These are phyloP conservation scores for Thecaphora thlaspeos DNA, from an alignment of 1,284 basidiomycete genomes.

Conservation along the genomic window DNA sequence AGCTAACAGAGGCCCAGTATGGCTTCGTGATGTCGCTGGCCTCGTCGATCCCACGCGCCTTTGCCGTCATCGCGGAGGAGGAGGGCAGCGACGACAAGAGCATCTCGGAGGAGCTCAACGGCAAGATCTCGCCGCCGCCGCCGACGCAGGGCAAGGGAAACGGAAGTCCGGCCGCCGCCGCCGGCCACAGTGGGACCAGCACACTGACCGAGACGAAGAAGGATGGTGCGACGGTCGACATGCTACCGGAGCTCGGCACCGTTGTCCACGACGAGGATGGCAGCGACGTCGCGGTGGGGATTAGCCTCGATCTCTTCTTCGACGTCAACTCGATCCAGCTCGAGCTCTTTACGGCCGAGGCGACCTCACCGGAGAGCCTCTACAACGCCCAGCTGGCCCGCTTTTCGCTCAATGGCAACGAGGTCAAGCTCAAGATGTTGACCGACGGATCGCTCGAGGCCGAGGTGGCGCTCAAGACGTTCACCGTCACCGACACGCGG, in stretches of 20 bases:
- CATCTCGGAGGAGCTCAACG: conserved; percentile 19
- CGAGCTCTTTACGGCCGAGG: conserved; percentile 81
- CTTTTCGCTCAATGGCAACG: conserved; percentile 79
- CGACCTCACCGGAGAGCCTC: conserved; percentile 66
- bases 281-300: conserved; percentile 35
- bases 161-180: conserved; percentile 8
- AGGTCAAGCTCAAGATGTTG: conserved; percentile 77
- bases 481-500: conserved; percentile 86
- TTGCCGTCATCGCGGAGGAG: conserved; percentile 54
- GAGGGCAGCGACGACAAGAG: conserved; percentile 51
- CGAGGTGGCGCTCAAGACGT: conserved; percentile 81
- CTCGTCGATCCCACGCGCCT: conserved; percentile 73
- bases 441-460: conserved; percentile 81
- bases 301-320: conserved; percentile 75
- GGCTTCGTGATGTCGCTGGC: conserved; percentile 71
- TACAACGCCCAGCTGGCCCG: conserved; percentile 79
- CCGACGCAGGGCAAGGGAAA: conserved; percentile 3
- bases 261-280: conserved; percentile 49
- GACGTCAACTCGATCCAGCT: conserved; percentile 74
- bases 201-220: conserved; percentile 13
- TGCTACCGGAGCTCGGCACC: conserved; percentile 62
- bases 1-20: conserved; percentile 89
- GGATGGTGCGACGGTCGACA: conserved; percentile 55
- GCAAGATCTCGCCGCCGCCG: conserved; percentile 1
- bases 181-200: conserved; percentile 5